phyloP scores from a whole-genome alignment of 2,329 filamentous ascomycete genomes.

The Torrubiella hemipterigena region DNA sequence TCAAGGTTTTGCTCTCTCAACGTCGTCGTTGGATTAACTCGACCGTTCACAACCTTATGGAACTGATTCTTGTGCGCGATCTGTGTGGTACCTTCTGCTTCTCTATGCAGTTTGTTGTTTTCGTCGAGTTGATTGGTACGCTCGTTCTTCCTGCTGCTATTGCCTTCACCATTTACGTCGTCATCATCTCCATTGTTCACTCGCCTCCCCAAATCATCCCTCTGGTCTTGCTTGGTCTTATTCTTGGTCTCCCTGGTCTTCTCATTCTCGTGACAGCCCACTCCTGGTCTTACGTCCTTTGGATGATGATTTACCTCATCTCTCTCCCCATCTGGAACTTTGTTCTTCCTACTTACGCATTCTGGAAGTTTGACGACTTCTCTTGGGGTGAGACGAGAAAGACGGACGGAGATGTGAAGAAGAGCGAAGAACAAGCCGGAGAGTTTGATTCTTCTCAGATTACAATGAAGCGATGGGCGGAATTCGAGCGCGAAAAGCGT shows the following conservation, averaged over 20 bases:
- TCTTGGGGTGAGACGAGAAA: conserved; percentile 97
- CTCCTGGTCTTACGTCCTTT: conserved; percentile 79
- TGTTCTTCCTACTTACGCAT: conserved; percentile 82
- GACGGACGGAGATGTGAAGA: conserved; percentile 80
- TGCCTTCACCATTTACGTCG: conserved; percentile 91
- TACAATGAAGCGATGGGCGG: conserved; percentile 97
- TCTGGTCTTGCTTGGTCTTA: conserved; percentile 75
- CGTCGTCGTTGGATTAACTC: conserved; percentile 98
- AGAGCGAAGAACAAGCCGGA: conserved; percentile 75
- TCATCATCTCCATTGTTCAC: conserved; percentile 74
- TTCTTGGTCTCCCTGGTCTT: conserved; percentile 84
- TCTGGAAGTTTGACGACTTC: conserved; percentile 99
- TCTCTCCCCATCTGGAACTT: conserved; percentile 98
- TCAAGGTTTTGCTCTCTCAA: conserved; percentile 86
- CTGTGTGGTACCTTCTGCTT: conserved; percentile 99
- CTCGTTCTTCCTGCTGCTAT: conserved; percentile 93
- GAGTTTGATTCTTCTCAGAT: conserved; percentile 99
- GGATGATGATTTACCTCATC: conserved; percentile 93
- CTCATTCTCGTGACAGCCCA: conserved; percentile 91
- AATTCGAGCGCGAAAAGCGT: conserved; percentile 68
- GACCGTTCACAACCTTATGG: conserved; percentile 97
- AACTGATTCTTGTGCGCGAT: conserved; percentile 87
- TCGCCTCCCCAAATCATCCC: conserved; percentile 77
- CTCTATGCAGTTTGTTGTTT: conserved; percentile 98
- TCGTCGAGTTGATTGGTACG: conserved; percentile 88